phyloP scores from a whole-genome alignment of 495 filamentous ascomycete genomes.

The Annulohypoxylon bovei region DNA sequence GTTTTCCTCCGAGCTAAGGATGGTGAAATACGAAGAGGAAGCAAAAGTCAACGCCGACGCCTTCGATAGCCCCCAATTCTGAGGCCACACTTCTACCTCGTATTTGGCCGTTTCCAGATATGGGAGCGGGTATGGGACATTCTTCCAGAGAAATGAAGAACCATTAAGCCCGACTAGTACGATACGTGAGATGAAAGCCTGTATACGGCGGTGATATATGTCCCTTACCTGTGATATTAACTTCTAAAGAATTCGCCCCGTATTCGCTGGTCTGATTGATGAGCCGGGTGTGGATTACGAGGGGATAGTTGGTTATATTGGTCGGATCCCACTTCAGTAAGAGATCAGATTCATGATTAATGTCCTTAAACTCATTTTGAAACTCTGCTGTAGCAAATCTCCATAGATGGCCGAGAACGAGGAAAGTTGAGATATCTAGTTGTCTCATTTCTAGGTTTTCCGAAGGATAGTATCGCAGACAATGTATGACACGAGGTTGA shows the following conservation, averaged over 20 bases:
- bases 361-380: slow-evolving; percentile 43
- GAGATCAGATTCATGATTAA: slow-evolving; percentile 38
- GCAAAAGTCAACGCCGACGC: slow-evolving; percentile 8
- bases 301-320: slow-evolving; percentile 41
- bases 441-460: slow-evolving; percentile 7
- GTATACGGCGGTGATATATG: not conserved
- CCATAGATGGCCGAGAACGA: slow-evolving; percentile 15
- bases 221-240: slow-evolving; percentile 48
- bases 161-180: slow-evolving; percentile 41
- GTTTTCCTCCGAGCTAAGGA: slow-evolving; percentile 9
- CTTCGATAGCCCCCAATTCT: slow-evolving; percentile 12
- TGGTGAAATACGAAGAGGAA: slow-evolving; percentile 38
- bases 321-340: slow-evolving; percentile 46
- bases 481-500: not conserved
- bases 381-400: slow-evolving; percentile 34
- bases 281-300: slow-evolving; percentile 46
- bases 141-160: slow-evolving; percentile 50
- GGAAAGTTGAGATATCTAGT: not conserved
- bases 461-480: not conserved
- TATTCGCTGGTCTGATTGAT: slow-evolving; percentile 49
- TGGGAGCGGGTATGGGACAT: slow-evolving; percentile 51
- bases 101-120: slow-evolving; percentile 51
- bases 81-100: slow-evolving; percentile 49
- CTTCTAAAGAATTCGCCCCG: slow-evolving; percentile 44
- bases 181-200: slow-evolving; percentile 21